These are phyloP conservation scores for Cryptosporidium ubiquitum DNA, from an alignment of 169 alveolate species.

Conservation along the genomic window DNA sequence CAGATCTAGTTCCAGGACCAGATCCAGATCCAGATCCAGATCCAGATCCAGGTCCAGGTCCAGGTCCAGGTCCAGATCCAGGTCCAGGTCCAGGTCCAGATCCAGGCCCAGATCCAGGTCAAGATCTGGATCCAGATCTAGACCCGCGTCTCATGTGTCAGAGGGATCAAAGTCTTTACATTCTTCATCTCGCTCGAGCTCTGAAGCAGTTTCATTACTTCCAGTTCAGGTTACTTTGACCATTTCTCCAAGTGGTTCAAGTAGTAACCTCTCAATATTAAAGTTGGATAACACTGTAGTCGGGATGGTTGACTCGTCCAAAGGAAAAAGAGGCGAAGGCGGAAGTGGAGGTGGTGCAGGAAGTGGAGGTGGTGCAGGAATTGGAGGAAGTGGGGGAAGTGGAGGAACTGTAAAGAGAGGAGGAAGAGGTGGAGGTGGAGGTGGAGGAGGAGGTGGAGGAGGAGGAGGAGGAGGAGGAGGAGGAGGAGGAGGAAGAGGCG, in stretches of 20 bases:
- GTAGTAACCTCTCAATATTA: too few relatives aligned
- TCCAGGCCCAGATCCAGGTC: neutral
- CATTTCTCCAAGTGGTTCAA: neutral
- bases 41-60: neutral
- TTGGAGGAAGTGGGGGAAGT: neutral
- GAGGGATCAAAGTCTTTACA: too few relatives aligned
- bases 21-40: neutral
- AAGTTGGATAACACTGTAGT: neutral
- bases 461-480: neutral
- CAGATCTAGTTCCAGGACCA: constrained; percentile 1
- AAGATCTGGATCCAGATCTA: neutral
- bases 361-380: neutral
- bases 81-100: neutral
- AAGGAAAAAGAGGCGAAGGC: neutral
- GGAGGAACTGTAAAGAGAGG: neutral
- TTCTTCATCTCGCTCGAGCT: neutral
- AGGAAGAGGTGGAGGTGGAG: neutral
- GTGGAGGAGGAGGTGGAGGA: neutral
- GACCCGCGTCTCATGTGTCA: too few relatives aligned
- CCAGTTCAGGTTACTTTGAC: neutral
- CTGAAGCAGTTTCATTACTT: neutral
- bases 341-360: neutral
- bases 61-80: constrained; percentile 4
- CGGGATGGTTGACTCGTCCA: neutral
- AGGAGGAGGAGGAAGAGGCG: neutral